A percentile compares a stretch with the other conserved stretches of the same genome.
phyloP scores from a whole-genome alignment of 164 flowering plant genomes.

The Tinospora cordifolia region DNA sequence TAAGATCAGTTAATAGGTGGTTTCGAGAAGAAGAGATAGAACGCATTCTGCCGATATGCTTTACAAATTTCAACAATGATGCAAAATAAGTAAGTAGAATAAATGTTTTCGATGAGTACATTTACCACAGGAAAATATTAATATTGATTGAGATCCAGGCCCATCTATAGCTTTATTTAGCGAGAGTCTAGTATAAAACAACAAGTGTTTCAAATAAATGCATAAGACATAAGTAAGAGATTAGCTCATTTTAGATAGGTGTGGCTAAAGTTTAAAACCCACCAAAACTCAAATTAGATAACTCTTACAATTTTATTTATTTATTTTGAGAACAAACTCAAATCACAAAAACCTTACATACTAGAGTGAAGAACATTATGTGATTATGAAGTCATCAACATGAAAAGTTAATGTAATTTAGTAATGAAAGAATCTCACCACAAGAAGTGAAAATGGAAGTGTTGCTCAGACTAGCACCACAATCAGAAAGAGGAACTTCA shows the following conservation, averaged over 20 bases:
- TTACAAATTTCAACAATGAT: too few relatives aligned
- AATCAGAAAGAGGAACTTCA: slow-evolving; percentile 11
- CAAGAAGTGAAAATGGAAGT: slow-evolving; percentile 35
- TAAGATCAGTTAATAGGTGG: too few relatives aligned
- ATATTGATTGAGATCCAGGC: too few relatives aligned
- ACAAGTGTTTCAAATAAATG: neutral
- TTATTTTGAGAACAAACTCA: neutral
- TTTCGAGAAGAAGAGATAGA: too few relatives aligned
- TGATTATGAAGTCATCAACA: neutral
- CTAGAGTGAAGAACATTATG: neutral
- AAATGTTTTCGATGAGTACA: neutral
- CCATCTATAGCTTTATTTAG: too few relatives aligned
- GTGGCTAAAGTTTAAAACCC: neutral
- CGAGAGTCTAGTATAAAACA: too few relatives aligned
- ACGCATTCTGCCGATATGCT: too few relatives aligned
- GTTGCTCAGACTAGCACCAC: slow-evolving; percentile 17
- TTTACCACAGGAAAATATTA: too few relatives aligned
- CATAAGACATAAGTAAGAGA: neutral
- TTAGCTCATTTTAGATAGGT: neutral
- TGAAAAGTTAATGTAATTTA: neutral
- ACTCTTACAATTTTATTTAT: neutral
- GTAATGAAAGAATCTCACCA: slow-evolving; percentile 29
- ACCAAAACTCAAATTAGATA: neutral
- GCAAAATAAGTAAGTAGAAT: too few relatives aligned
- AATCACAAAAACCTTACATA: neutral